phyloP scores from a whole-genome alignment of 2,329 filamentous ascomycete species.

The Colletotrichum paranaense region DNA sequence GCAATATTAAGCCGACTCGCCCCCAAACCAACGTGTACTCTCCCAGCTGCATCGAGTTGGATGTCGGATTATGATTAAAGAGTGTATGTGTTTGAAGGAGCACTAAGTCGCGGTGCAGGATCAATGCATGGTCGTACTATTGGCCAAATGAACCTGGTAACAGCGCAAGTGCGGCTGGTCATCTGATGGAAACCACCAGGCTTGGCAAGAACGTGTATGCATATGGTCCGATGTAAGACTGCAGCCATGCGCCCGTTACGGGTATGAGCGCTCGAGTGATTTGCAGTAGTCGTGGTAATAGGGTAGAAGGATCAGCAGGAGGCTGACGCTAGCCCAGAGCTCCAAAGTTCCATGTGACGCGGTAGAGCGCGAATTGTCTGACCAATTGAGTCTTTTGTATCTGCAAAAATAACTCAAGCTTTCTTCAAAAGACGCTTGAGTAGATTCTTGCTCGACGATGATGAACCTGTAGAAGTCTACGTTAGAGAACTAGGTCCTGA shows the following conservation, averaged over 20 bases:
- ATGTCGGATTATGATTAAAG: background rate
- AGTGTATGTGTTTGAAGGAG: background rate
- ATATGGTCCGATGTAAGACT: background rate
- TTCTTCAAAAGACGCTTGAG: conserved; percentile 33
- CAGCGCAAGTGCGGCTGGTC: background rate
- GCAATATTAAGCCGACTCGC: background rate
- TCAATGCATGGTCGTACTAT: background rate
- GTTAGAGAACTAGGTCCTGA: background rate
- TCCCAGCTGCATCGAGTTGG: background rate
- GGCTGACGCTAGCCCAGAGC: background rate
- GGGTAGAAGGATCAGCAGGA: background rate
- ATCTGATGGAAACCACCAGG: background rate
- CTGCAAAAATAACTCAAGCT: background rate
- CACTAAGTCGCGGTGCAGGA: background rate
- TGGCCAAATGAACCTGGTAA: background rate
- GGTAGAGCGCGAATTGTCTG: background rate
- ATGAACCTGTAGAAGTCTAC: background rate
- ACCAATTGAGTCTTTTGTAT: background rate
- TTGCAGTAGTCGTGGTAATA: background rate
- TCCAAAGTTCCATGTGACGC: background rate
- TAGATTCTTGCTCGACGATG: conserved; percentile 20
- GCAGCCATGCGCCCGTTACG: background rate
- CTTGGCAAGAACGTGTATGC: background rate
- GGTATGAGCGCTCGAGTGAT: background rate
- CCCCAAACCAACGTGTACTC: background rate